Evolutionary conservation across 2,329 filamentous ascomycete species (phyloP).

Genomic region (Penicillium nordicum): DNA sequence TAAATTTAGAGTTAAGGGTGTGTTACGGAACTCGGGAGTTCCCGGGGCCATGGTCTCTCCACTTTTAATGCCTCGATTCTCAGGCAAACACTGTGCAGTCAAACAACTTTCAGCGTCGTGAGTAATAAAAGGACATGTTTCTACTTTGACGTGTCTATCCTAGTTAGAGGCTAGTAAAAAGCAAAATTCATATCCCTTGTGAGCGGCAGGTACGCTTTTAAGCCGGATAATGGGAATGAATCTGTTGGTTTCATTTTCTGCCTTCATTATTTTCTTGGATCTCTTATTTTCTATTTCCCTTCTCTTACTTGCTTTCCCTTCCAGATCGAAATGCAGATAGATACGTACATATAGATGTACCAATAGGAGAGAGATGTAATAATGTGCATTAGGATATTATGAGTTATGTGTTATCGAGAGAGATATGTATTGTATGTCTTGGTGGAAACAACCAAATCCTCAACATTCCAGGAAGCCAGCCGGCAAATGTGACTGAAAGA

Average conservation of each 20-base stretch:
- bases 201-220: background rate
- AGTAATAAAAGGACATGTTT: background rate
- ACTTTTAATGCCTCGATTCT: background rate
- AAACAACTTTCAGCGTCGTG: background rate
- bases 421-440: background rate
- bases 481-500: background rate
- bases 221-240: background rate
- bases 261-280: background rate
- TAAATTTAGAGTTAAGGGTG: background rate
- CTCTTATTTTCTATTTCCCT: background rate
- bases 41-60: background rate
- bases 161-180: background rate
- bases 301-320: background rate
- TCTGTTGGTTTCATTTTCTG: background rate
- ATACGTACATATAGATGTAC: background rate
- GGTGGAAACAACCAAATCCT: background rate
- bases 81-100: background rate
- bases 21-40: background rate
- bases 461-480: background rate
- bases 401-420: background rate
- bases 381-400: background rate
- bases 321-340: background rate
- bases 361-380: background rate
- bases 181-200: background rate
- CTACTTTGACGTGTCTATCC: background rate